Conservation (phyloP, 805 yeast species). For the Metschnikowia shivogae region DNA sequence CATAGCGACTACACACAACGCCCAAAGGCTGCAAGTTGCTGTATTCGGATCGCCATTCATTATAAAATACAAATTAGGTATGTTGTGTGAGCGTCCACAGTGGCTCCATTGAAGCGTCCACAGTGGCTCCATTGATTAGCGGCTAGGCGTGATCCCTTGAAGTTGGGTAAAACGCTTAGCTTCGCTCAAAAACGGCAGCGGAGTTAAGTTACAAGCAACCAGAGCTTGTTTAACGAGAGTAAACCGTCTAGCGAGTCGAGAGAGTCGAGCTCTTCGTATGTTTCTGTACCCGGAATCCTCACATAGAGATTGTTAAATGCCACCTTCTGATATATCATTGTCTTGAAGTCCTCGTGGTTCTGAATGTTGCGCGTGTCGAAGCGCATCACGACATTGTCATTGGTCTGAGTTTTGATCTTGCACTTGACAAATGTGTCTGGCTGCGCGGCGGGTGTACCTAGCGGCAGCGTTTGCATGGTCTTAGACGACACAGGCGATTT, state of each 20-base stretch:
- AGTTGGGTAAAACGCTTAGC: no score
- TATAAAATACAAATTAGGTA: no score
- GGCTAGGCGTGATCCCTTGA: no score
- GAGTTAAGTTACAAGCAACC: constrained; percentile 18
- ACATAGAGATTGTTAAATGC: constrained; percentile 26
- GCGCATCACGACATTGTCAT: constrained; percentile 26
- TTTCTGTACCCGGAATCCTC: constrained; percentile 19
- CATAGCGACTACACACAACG: no score
- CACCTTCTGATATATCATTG: constrained; percentile 21
- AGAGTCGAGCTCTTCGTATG: constrained; percentile 27
- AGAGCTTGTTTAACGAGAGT: constrained; percentile 20
- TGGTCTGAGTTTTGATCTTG: constrained; percentile 25
- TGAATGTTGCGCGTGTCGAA: constrained; percentile 17
- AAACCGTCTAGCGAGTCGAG: constrained; percentile 15
- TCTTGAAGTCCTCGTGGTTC: constrained; percentile 21
- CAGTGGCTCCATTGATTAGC: no score
- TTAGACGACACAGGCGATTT: background rate
- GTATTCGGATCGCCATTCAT: no score
- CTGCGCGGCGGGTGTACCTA: background rate
- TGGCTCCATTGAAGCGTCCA: no score
- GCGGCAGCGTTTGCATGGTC: constrained; percentile 1
- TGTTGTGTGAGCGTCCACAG: no score
- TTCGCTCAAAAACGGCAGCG: background rate
- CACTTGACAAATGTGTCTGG: constrained; percentile 18
- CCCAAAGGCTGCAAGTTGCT: no score